Evolutionary conservation across 331 rosid species (phyloP), one percentile per base, ranked within the genome.

Genomic region (Malus hybrid): DNA sequence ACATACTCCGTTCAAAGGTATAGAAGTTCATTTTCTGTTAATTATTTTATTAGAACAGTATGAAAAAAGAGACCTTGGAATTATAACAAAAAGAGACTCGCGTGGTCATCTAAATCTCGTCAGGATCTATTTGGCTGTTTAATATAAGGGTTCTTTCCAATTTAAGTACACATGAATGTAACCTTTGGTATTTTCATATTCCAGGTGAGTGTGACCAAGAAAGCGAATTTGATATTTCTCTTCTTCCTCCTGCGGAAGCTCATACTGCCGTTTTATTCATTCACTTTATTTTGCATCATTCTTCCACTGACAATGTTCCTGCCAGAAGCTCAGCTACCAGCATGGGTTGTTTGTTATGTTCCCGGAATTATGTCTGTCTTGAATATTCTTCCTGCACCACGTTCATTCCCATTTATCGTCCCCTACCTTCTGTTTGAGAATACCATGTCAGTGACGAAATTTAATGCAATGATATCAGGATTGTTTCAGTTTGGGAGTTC

Each of bases 281-380:
- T 95, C 87, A 95, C 97, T 74, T 89, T 95, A 76, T 95, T 95
- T 76, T 95, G 99, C 87, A 89, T 95, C 88, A 95, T 95, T 87
- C 99, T 95, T 80, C 99, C 99, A 12, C 62, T 95, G 82, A 92
- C 97, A 82, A 95, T 95, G 99, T 95, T 95, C 82, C 93, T 95
- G 71, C 99, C 99, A n/a, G 97, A 95, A 88, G 97, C 99, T 78
- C 92, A 90, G 79, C 92, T 92, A 59, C 99, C 99, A 6, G 88
- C 92, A 32, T 90, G 97, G 97, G 99, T 95, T 60, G 99, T 95
- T 71, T 92, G 97, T 75, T 95, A 95, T 80, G 81, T 95, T 82
- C 99, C 99, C 6, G 99, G 97, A 78, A 20, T 88, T 72, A 95
- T 95, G 97, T 95, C 97, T 46, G 36, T 95, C 78, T 79, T 95